Base-by-base conservation (phyloP, 2,329 filamentous ascomycete species). In the Aspergillus costaricaensis region DNA sequence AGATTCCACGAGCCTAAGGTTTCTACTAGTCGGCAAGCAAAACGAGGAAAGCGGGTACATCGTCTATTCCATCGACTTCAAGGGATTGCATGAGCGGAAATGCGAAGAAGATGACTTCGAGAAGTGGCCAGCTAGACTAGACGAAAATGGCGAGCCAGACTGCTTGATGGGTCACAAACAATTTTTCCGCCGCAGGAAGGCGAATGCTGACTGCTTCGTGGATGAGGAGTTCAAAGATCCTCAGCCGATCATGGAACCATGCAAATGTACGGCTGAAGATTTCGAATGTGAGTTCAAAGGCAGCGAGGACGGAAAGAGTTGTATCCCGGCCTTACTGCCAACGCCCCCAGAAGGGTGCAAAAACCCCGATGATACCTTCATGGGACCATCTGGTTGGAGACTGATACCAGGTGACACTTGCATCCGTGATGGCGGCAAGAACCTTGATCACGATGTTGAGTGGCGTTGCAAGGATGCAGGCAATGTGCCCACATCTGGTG, bases 161-260 rank as follows among this genome's bases (percentile, higher is more conserved):
- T 99, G 95, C 74, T 82, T 99, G 66, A 98, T 99, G 94, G 95
- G 95, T 19, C 93, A 96, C 74, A 96, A 89, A 70, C 94, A 98
- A 73, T 91, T 86, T 63, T 99, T 90, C 77, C 85, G 82, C 57
- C 87, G 95, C 65, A 88, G 95, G 68, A 98, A 96, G 81, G 90
- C 92, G 73, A 85, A 91, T 68, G 89, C 91, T 17, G 87, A 96
- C 62, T 99, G 96, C 77, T 96, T 97, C 74, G 84, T 98, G 67
- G 90, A 91, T 68, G 83, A 91, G 62, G 87, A 94, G 56, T 97
- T 96, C 79, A 87, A 92, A 71, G 90, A 95, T 64, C 88, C 91
- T 0, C 77, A 85, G 36, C 86, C 90, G 1, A 81, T 88, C 62
- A 89, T 85, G 27, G 86, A 91, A 68, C 77, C 86, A 50, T 99